Conservation (phyloP, 1,139 yeast genomes). For the Scheffersomyces lignicola region DNA sequence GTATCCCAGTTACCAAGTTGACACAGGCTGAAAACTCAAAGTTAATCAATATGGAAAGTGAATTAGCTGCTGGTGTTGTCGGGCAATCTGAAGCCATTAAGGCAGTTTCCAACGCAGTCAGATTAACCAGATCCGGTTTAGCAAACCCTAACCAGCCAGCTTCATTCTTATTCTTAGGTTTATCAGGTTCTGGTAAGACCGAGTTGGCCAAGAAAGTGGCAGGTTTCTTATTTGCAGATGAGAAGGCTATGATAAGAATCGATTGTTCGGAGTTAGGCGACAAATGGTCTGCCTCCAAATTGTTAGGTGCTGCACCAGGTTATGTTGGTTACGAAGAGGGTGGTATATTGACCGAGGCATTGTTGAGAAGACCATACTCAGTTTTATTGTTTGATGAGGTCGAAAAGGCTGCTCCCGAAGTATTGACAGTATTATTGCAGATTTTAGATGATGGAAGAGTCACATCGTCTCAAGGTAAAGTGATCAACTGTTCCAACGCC, state of each 20-base stretch:
- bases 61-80: constrained; percentile 77
- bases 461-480: constrained; percentile 90
- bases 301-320: constrained; percentile 98
- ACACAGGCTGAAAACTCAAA: constrained; percentile 94
- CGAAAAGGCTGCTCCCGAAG: constrained; percentile 99
- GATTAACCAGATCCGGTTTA: constrained; percentile 92
- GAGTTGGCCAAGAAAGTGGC: constrained; percentile 96
- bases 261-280: constrained; percentile 97
- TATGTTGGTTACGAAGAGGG: constrained; percentile 98
- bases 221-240: constrained; percentile 93
- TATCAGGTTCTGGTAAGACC: constrained; percentile 98
- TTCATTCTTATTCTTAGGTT: constrained; percentile 89
- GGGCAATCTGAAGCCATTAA: constrained; percentile 97
- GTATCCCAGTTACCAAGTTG: constrained; percentile 96
- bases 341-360: constrained; percentile 90
- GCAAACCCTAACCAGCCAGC: constrained; percentile 97
- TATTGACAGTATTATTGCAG: constrained; percentile 84
- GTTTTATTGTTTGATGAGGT: constrained; percentile 95
- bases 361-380: constrained; percentile 89
- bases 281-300: constrained; percentile 91
- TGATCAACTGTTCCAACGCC: constrained; percentile 88
- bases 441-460: constrained; percentile 96
- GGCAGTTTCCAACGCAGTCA: constrained; percentile 92
- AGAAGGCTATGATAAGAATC: constrained; percentile 92
- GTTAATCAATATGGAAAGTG: constrained; percentile 92